phyloP scores from a whole-genome alignment of 2,329 filamentous ascomycete genomes.

The Aspergillus terreus region DNA sequence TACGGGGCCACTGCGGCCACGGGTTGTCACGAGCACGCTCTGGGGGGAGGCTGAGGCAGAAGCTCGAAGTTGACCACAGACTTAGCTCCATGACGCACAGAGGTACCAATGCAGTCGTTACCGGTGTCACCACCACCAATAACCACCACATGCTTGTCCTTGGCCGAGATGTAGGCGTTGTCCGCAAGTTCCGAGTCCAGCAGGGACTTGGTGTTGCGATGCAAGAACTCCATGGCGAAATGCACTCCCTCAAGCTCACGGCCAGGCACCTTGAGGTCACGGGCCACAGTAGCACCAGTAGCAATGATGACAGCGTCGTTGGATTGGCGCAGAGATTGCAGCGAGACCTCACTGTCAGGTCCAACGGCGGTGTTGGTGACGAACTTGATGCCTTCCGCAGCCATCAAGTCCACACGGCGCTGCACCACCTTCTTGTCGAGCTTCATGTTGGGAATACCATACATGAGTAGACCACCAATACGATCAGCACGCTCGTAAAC shows the following conservation, averaged over 20 bases:
- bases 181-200: constrained; percentile 86
- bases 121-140: constrained; percentile 97
- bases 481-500: constrained; percentile 92
- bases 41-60: constrained; percentile 79
- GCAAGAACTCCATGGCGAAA: constrained; percentile 95
- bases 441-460: constrained; percentile 99
- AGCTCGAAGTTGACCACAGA: constrained; percentile 96
- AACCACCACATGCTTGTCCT: constrained; percentile 92
- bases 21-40: constrained; percentile 92
- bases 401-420: constrained; percentile 93
- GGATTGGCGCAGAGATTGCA: constrained; percentile 67
- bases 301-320: constrained; percentile 86
- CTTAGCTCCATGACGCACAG: constrained; percentile 90
- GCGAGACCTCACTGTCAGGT: constrained; percentile 63
- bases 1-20: constrained; percentile 97
- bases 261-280: constrained; percentile 86
- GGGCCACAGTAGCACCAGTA: constrained; percentile 87
- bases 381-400: constrained; percentile 79
- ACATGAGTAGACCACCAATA: constrained; percentile 89
- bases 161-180: constrained; percentile 84
- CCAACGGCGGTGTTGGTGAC: constrained; percentile 75
- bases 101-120: constrained; percentile 97
- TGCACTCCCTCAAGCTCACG: constrained; percentile 87
- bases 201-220: constrained; percentile 96
- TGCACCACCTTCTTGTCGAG: constrained; percentile 97